These are phyloP conservation scores for Lachancea fermentati DNA, from an alignment of 805 yeast species.

Conservation along the genomic window DNA sequence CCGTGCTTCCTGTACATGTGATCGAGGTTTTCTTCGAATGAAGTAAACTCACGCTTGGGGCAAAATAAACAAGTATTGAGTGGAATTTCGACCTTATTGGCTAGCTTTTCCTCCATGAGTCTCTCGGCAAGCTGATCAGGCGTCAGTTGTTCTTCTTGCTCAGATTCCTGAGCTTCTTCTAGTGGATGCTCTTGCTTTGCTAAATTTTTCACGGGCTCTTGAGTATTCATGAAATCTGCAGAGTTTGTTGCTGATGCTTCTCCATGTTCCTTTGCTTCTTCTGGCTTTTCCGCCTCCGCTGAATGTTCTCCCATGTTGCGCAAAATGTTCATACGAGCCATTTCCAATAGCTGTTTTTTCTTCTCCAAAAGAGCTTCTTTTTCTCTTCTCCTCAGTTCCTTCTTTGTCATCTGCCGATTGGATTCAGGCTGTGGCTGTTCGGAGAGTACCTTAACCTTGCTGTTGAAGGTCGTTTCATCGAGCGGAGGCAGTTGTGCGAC, in stretches of 20 bases:
- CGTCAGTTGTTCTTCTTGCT: constrained; percentile 30
- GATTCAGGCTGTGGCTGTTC: constrained; percentile 17
- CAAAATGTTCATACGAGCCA: constrained; percentile 37
- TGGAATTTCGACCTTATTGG: constrained; percentile 42
- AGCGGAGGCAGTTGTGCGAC: constrained; percentile 84
- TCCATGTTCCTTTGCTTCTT: constrained; percentile 4
- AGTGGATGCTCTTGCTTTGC: constrained; percentile 1
- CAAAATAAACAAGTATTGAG: constrained; percentile 52
- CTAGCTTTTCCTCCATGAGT: constrained; percentile 36
- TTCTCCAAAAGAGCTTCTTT: constrained; percentile 39
- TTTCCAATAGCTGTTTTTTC: constrained; percentile 36
- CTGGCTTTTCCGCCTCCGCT: constrained; percentile 8
- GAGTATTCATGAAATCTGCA: constrained; percentile 5
- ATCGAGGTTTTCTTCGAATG: constrained; percentile 47
- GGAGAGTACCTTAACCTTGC: constrained; percentile 45
- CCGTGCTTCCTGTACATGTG: constrained; percentile 84
- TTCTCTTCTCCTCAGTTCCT: constrained; percentile 38
- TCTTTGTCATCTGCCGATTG: constrained; percentile 35
- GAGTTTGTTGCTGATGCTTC: constrained; percentile 1
- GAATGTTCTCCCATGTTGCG: constrained; percentile 22
- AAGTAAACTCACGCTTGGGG: constrained; percentile 39
- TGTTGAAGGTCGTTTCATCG: constrained; percentile 58
- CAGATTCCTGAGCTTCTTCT: constrained; percentile 9
- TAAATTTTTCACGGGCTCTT: constrained; percentile 6
- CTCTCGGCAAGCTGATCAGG: constrained; percentile 37